Evolutionary conservation across 1,139 yeast genomes (phyloP), one percentile per base, ranked within the genome.

Genomic region (Hemisphaericaspora subhashii): DNA sequence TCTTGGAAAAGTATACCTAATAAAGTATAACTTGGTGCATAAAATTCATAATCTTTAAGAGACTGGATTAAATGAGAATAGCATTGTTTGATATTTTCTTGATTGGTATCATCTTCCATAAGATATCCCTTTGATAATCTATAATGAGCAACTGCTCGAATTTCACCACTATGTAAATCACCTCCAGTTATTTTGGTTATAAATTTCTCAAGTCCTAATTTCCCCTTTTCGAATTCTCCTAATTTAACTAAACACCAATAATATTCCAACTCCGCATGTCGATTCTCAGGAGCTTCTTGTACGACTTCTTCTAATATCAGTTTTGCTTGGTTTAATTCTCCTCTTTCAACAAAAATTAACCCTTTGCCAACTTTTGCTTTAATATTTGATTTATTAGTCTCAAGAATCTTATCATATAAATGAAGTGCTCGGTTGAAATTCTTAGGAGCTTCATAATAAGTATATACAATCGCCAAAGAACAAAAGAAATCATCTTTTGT

Each of bases 391-490:
- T 61, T 52, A 38, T 77, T 77, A 3, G 64, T 64, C 3, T 52
- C 52, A 22, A 87, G 66, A 7, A 89, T 78, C 23, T 72, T 66
- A 37, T 84, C 85, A 58, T 85, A 92, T 20, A 89, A 62, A 35
- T 78, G 79, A 32, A 86, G 58, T 0, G 98, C 98, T 28, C 83
- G 71, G 8, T 77, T 71, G 54, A 80, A 88, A 58, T 90, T 86
- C 58, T 88, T 88, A 5, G 98, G 98, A 0, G 96, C 86, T 56
- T 90, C 96, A 55, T 82, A 77, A 54, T 86, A 84, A 0, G 95
- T 87, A 53, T 88, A 86, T 0, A 86, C 76, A 2, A 83, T 77
- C 0, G 95, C 98, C 39, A 87, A 68, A 13, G 79, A 71, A 36
- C 89, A 74, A 17, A 84, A 68, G 18, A 87, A 64, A 40, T 82